phyloP scores from a whole-genome alignment of 2,329 filamentous ascomycete species.

The Colletotrichum cuscutae region DNA sequence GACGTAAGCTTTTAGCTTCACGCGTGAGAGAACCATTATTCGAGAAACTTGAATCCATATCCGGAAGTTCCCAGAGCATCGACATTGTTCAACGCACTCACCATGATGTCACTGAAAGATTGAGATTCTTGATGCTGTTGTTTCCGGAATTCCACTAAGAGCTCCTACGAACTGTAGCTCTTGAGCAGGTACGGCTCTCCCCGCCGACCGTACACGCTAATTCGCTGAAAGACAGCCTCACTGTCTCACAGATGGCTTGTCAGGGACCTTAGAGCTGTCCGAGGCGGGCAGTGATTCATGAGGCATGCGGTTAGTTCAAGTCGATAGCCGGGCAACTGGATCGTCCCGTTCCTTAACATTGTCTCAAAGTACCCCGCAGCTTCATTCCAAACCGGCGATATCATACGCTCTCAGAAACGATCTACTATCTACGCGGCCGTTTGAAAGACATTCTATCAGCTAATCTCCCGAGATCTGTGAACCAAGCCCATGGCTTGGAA shows the following conservation, averaged over 20 bases:
- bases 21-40: no score
- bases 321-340: neutral
- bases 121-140: neutral
- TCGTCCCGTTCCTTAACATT: neutral
- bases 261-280: neutral
- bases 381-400: neutral
- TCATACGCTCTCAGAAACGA: neutral
- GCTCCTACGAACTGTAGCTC: neutral
- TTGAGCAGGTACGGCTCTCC: neutral
- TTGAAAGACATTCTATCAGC: neutral
- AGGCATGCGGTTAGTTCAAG: neutral
- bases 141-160: neutral
- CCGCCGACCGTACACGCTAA: neutral
- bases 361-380: neutral
- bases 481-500: neutral
- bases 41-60: neutral
- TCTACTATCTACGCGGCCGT: neutral
- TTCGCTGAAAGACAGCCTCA: neutral
- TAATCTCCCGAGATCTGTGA: neutral
- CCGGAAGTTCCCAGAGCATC: neutral
- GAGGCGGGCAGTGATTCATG: neutral
- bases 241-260: neutral
- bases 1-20: neutral
- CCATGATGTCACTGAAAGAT: neutral
- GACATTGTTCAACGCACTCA: neutral